Base-by-base conservation (phyloP, 2,329 filamentous ascomycete species). In the Cladophialophora yegresii region DNA sequence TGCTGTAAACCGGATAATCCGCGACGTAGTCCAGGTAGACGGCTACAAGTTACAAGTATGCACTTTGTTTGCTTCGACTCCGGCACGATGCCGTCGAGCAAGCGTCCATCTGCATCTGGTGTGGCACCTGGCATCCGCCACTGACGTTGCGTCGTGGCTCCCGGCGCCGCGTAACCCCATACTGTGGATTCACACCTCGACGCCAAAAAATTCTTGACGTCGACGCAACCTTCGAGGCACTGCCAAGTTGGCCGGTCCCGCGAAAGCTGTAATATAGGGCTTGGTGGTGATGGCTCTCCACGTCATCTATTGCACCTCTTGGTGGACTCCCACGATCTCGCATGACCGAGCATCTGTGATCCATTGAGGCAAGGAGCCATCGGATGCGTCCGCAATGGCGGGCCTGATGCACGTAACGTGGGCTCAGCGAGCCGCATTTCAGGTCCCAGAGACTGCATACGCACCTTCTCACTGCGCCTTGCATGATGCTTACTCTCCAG, bases 401-500 rank as follows among this genome's bases (percentile, higher is more conserved):
- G 47, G 10, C 47, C 26, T 28, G 26, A 28, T 6, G 26, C 26
- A 28, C 26, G 10, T n/a, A 43, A 3, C 40, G 26, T 28, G 3
- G 26, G 26, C 26, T 28, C 26, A 28, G 26, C 1, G 20, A 50
- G 20, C 16, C 47, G 47, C n/a, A n/a, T 49, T 49, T 49, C 45
- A 49, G 33, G 33, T 40, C 33, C 13, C 36, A 23, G 45, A 8
- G 16, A 49, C 45, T 22, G n/a, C n/a, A n/a, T n/a, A n/a, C 45
- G 23, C 45, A 49, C 36, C 23, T 22, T 23, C 20, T 26, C 45
- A 50, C 51, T 54, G 51, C 51, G 51, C 51, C 51, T 32, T 54
- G 51, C 51, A 54, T 54, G 51, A 54, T 54, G 51, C 51, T 54
- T 33, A 54, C 51, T 33, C 51, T 16, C 16, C 20, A 13, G 36